phyloP scores from a whole-genome alignment of 2,329 filamentous ascomycete genomes.

The Diaporthe sp. region DNA sequence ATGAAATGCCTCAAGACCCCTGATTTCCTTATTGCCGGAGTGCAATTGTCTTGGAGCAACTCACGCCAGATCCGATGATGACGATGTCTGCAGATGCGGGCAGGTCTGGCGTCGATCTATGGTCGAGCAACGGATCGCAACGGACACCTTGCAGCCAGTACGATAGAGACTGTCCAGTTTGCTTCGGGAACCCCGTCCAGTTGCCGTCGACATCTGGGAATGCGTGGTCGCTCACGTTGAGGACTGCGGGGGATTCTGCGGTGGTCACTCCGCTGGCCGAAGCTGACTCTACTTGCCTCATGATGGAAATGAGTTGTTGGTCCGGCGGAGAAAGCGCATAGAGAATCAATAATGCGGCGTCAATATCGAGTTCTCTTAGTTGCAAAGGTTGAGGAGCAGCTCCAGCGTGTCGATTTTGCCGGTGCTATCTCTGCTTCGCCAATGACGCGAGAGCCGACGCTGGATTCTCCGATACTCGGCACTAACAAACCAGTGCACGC shows the following conservation, averaged over 20 bases:
- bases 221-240: constrained; percentile 15
- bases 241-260: constrained; percentile 6
- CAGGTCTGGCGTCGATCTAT: background rate
- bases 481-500: background rate
- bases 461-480: constrained; percentile 14
- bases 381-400: background rate
- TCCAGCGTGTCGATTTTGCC: background rate
- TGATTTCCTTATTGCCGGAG: rapidly evolving
- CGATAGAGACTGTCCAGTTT: background rate
- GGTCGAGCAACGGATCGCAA: background rate
- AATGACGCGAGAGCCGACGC: background rate
- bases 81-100: constrained; percentile 4
- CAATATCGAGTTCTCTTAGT: background rate
- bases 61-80: constrained; percentile 21
- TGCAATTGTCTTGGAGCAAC: too few relatives aligned
- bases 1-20: rapidly evolving
- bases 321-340: background rate
- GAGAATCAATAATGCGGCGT: background rate
- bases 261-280: constrained; percentile 18
- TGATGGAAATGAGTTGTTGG: background rate
- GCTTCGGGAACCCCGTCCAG: constrained; percentile 5
- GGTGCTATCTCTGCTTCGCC: constrained; percentile 10
- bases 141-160: constrained; percentile 18
- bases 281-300: background rate
- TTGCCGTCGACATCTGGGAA: constrained; percentile 2